Conservation (phyloP, 1,284 basidiomycete species). For the Irpex sp. region DNA sequence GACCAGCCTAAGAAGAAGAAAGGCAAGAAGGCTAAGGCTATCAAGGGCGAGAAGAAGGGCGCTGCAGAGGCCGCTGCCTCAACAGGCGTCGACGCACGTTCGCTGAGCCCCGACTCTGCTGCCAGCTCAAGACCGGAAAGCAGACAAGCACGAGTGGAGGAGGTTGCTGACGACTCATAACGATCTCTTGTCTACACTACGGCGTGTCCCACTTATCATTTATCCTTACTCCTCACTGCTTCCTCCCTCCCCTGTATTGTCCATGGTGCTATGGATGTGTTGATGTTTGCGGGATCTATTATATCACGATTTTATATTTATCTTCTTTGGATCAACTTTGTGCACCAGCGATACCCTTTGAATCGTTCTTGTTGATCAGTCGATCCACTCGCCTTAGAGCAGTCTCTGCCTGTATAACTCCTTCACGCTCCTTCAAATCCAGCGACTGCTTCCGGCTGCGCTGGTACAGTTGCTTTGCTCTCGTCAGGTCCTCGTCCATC, state of each 20-base stretch:
- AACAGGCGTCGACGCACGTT: conserved; percentile 42
- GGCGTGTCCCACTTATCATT: not conserved
- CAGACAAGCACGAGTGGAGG: conserved; percentile 45
- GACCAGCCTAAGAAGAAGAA: conserved; percentile 90
- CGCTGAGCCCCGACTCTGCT: conserved; percentile 36
- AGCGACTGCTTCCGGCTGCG: conserved; percentile 48
- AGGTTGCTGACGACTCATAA: conserved; percentile 31
- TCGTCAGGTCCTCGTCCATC: conserved; percentile 46
- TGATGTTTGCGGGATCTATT: conserved; percentile 18
- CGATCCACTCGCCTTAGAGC: conserved; percentile 41
- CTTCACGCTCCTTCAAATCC: conserved; percentile 46
- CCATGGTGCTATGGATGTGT: conserved; percentile 18
- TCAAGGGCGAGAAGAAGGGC: conserved; percentile 29
- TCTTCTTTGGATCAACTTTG: not conserved
- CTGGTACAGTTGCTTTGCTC: conserved; percentile 42
- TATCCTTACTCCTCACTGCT: not conserved
- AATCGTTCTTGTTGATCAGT: conserved; percentile 7
- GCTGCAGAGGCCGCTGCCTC: conserved; percentile 15
- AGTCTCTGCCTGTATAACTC: conserved; percentile 42
- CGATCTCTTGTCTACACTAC: conserved; percentile 10
- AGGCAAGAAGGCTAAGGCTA: conserved; percentile 57
- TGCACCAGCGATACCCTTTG: not conserved
- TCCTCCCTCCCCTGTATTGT: conserved; percentile 13
- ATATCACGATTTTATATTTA: conserved; percentile 10
- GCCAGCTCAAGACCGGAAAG: conserved; percentile 53